These are phyloP conservation scores for Apiotrichum akiyoshidainum DNA, from an alignment of 1,284 basidiomycete genomes.

Conservation along the genomic window DNA sequence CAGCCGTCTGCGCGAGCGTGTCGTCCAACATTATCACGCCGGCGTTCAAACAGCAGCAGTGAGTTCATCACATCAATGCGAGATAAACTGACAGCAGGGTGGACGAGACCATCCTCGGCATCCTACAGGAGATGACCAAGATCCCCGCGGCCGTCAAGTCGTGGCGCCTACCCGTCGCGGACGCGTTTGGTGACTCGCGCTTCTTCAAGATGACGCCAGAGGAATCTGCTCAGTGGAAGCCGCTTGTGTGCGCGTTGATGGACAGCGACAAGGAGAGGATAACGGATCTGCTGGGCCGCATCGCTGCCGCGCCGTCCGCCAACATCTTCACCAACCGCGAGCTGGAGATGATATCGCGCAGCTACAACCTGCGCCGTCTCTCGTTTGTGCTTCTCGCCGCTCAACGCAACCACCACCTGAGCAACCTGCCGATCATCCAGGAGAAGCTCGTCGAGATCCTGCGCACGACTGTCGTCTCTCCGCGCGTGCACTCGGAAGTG, in stretches of 20 bases:
- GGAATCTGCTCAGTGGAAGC: slow-evolving; percentile 65
- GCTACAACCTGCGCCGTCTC: slow-evolving; percentile 80
- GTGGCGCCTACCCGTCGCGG: slow-evolving; percentile 76
- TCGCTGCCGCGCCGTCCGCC: slow-evolving; percentile 79
- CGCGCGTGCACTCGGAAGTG: slow-evolving; percentile 85
- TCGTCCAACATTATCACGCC: slow-evolving; percentile 82
- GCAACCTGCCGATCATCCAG: slow-evolving; percentile 86
- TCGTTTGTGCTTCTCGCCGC: slow-evolving; percentile 80
- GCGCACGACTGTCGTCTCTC: slow-evolving; percentile 68
- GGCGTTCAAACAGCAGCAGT: slow-evolving; percentile 55
- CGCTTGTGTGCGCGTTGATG: slow-evolving; percentile 74
- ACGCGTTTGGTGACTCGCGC: slow-evolving; percentile 78
- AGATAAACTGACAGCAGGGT: slow-evolving; percentile 37
- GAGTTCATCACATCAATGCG: slow-evolving; percentile 2
- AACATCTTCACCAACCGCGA: slow-evolving; percentile 97
- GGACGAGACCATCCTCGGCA: slow-evolving; percentile 54
- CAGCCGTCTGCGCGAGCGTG: slow-evolving; percentile 73
- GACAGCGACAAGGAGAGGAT: slow-evolving; percentile 84
- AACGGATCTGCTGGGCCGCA: slow-evolving; percentile 75
- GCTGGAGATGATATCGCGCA: slow-evolving; percentile 85
- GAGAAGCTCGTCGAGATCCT: slow-evolving; percentile 95
- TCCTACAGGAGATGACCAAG: slow-evolving; percentile 73
- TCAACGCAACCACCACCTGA: slow-evolving; percentile 84
- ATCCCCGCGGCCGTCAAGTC: slow-evolving; percentile 75
- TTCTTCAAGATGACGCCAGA: slow-evolving; percentile 66